Evolutionary conservation across 1,284 basidiomycete species (phyloP), one percentile per base, ranked within the genome.

Genomic region (Xerocomus alliaceus): DNA sequence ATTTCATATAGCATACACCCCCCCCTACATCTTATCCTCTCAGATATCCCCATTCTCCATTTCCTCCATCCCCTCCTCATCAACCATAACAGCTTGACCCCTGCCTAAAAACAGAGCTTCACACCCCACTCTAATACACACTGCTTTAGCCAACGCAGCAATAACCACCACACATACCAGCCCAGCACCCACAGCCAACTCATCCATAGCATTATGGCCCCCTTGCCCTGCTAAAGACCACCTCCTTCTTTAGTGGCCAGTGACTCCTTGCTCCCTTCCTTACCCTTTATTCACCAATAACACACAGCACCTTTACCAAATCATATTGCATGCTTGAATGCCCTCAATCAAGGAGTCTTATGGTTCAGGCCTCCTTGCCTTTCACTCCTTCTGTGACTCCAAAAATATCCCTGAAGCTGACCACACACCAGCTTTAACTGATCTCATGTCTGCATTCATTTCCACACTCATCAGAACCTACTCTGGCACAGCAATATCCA

Each of bases 131-230:
- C n/a, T n/a, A n/a, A n/a, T n/a, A n/a, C n/a, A n/a, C n/a, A n/a
- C n/a, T n/a, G n/a, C n/a, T n/a, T n/a, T n/a, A n/a, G n/a, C n/a
- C n/a, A n/a, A n/a, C n/a, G n/a, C n/a, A n/a, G n/a, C n/a, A n/a
- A n/a, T n/a, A n/a, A n/a, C n/a, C n/a, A n/a, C n/a, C n/a, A n/a
- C n/a, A n/a, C n/a, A n/a, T n/a, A n/a, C n/a, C n/a, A n/a, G n/a
- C n/a, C n/a, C n/a, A n/a, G n/a, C n/a, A n/a, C n/a, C n/a, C n/a
- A n/a, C n/a, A n/a, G n/a, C n/a, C n/a, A n/a, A n/a, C n/a, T n/a
- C 9, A 18, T 41, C 18, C n/a, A 41, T n/a, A 26, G 44, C 4
- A 41, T n/a, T n/a, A n/a, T n/a, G n/a, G n/a, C 81, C 44, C 2
- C 22, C 6, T 15, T 48, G 46, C 10, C n/a, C 29, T 32, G 46